Evolutionary conservation across 2,329 filamentous ascomycete genomes (phyloP), one percentile per base, ranked within the genome.

Genomic region (Penicillium rolfsii): DNA sequence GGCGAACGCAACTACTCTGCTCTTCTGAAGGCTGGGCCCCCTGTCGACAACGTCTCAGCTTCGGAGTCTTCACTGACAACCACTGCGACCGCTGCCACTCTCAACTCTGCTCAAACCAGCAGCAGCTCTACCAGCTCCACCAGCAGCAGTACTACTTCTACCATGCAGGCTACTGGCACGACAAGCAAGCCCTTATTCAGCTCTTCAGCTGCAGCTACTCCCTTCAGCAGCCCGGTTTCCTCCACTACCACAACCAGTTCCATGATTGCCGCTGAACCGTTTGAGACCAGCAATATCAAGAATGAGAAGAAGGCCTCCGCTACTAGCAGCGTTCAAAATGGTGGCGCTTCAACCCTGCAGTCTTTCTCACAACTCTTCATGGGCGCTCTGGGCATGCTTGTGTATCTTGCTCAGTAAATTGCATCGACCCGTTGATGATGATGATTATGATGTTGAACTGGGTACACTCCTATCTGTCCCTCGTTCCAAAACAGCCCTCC

Each of bases 1-100:
- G 75, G 70, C 43, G 62, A 74, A 50, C 69, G 77, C 72, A 88
- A 88, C 77, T 88, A 86, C 77, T 84, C 81, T 49, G 83, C 80
- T 48, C 80, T 79, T 33, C 79, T 88, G 71, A 68, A 71, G 35
- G 71, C 85, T 9, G 64, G 45, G 49, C 72, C 75, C 38, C 79
- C 79, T 43, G 76, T 73, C 43, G 66, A 70, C 58, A 66, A 58
- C 24, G 57, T 45, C 36, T 26, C 45, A 3, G 52, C 55, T 3
- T 43, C 54, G 40, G 45, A 65, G 26, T 35, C 57, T 12, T 30
- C 52, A 11, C 52, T 33, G 35, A 48, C 55, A 52, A 12, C 58
- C 19, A 45, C 64, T 45, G 43, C 55, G 16, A 57, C 50, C 40
- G 16, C 53, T 19, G 16, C 45, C 54, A 43, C 28, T n/a, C 62